These are phyloP conservation scores for Saturnispora mendoncae DNA, from an alignment of 805 yeast species.

Conservation along the genomic window DNA sequence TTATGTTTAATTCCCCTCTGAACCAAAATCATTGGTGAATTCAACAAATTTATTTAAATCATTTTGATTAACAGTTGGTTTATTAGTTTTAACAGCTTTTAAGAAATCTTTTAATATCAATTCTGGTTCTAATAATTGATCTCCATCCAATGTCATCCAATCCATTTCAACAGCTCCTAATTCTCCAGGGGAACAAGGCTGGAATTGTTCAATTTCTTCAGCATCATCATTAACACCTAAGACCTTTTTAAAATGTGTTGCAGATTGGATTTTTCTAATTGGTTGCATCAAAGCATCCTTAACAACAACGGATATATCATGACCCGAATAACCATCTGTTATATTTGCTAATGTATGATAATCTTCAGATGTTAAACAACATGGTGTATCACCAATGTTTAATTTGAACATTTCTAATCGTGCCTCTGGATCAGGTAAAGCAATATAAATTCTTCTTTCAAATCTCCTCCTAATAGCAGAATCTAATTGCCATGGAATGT, in stretches of 20 bases:
- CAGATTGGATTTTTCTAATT: slow-evolving; percentile 86
- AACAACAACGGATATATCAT: slow-evolving; percentile 93
- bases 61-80: slow-evolving; percentile 88
- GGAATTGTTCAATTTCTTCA: slow-evolving; percentile 39
- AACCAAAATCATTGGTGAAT: slow-evolving; percentile 93
- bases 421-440: slow-evolving; percentile 91
- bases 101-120: slow-evolving; percentile 86
- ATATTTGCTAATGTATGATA: slow-evolving; percentile 73
- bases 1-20: slow-evolving; percentile 67
- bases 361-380: slow-evolving; percentile 65
- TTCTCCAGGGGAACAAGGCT: slow-evolving; percentile 99
- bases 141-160: slow-evolving; percentile 88
- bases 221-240: slow-evolving; percentile 30
- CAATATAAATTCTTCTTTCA: slow-evolving; percentile 88
- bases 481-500: slow-evolving; percentile 98
- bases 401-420: slow-evolving; percentile 89
- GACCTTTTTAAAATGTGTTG: slow-evolving; percentile 83
- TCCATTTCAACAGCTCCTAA: slow-evolving; percentile 74
- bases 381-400: slow-evolving; percentile 85
- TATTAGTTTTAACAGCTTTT: slow-evolving; percentile 80
- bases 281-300: slow-evolving; percentile 98
- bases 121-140: slow-evolving; percentile 84
- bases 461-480: slow-evolving; percentile 96
- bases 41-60: slow-evolving; percentile 78
- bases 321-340: slow-evolving; percentile 97